Evolutionary conservation across 495 filamentous ascomycete species (phyloP).

Genomic region (Daldinia vernicosa): DNA sequence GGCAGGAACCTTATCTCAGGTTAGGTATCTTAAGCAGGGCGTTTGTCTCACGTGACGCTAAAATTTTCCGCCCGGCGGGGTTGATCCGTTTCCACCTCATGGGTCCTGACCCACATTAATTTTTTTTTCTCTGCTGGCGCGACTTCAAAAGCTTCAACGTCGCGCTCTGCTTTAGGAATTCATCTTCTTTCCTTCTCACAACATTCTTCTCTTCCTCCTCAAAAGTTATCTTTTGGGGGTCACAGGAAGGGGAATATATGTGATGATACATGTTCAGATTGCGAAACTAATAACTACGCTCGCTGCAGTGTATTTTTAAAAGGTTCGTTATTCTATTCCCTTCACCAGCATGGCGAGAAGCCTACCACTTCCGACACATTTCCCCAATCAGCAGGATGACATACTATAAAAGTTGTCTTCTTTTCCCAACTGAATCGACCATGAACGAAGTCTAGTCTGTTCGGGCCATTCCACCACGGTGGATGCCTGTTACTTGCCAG

Average conservation of each 20-base stretch:
- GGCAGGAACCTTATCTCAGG: too few species aligned
- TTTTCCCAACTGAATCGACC: slow-evolving; percentile 94
- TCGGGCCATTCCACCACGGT: slow-evolving; percentile 71
- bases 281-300: not conserved
- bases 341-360: slow-evolving; percentile 7
- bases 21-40: not conserved
- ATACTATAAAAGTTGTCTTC: slow-evolving; percentile 78
- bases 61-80: not conserved
- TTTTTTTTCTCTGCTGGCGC: slow-evolving; percentile 43
- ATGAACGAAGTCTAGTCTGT: slow-evolving; percentile 79
- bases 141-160: slow-evolving; percentile 34
- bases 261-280: not conserved
- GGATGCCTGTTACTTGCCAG: slow-evolving; percentile 97
- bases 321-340: slow-evolving; percentile 19
- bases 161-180: slow-evolving; percentile 8
- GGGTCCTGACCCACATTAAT: slow-evolving; percentile 15
- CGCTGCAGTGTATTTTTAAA: not conserved
- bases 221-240: not conserved
- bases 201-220: not conserved
- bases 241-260: not conserved
- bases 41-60: not conserved
- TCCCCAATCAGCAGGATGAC: slow-evolving; percentile 77
- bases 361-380: slow-evolving; percentile 9
- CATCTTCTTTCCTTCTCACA: slow-evolving; percentile 31
- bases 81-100: slow-evolving; percentile 27